Conservation (phyloP, 1,139 yeast genomes). For the Suhomyces guaymorum region DNA sequence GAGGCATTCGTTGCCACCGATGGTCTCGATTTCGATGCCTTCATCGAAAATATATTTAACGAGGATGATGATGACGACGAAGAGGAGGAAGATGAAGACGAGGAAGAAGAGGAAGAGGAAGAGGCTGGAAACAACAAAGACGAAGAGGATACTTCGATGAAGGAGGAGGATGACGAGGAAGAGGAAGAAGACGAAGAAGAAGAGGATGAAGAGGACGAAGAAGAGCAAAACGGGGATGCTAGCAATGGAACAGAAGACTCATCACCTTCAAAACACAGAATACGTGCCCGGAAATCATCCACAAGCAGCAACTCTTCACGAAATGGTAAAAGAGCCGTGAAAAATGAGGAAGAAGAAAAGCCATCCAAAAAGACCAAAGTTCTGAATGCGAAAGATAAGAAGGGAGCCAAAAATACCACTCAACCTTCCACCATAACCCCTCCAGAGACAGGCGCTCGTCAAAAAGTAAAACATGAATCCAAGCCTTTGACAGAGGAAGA, state of each 20-base stretch:
- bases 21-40: slow-evolving; percentile 39
- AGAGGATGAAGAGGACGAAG: slow-evolving; percentile 15
- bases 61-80: slow-evolving; percentile 25
- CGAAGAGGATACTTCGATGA: slow-evolving; percentile 4
- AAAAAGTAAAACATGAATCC: slow-evolving; percentile 13
- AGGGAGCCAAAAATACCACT: slow-evolving; percentile 7
- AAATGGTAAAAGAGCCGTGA: slow-evolving; percentile 10
- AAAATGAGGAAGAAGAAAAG: slow-evolving; percentile 3
- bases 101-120: slow-evolving; percentile 30
- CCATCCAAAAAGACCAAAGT: slow-evolving; percentile 4
- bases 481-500: slow-evolving; percentile 34
- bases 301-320: slow-evolving; percentile 6
- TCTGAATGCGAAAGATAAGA: slow-evolving; percentile 3
- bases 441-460: slow-evolving; percentile 3
- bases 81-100: slow-evolving; percentile 32
- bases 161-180: slow-evolving; percentile 12
- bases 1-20: slow-evolving; percentile 46
- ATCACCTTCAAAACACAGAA: slow-evolving; percentile 11
- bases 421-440: slow-evolving; percentile 8
- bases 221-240: slow-evolving; percentile 17
- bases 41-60: slow-evolving; percentile 35
- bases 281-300: slow-evolving; percentile 11
- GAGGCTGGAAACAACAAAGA: slow-evolving; percentile 19
- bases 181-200: slow-evolving; percentile 14
- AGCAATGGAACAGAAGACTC: slow-evolving; percentile 1